Evolutionary conservation across 2,329 filamentous ascomycete species (phyloP), one percentile per base, ranked within the genome.

Genomic region (Sporothrix curviconia): DNA sequence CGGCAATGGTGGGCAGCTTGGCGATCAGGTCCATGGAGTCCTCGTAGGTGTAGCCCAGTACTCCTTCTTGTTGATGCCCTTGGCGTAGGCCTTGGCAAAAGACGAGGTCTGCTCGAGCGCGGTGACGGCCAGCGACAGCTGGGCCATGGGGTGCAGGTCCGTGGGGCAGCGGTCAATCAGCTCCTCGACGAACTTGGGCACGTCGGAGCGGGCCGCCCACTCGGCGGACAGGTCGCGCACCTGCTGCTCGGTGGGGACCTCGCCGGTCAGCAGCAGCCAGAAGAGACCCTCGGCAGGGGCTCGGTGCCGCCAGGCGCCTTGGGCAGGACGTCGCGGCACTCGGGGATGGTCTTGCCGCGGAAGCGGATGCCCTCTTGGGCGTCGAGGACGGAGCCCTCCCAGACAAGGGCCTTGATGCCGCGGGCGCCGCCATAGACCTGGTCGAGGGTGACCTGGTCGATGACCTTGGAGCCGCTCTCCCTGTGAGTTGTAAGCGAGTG

Each of bases 31-130:
- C 92, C 92, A 99, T 97, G 62, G 92, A 94, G 80, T 99, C 94
- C 85, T 99, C 94, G 71, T 95, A 99, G 68, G 92, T 96, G 84
- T 97, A 92, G 77, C 87, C 94, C 94, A 99, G 89, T 99, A 99
- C 69, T 97, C 91, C 77, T 92, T 90, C 89, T 99, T 99, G 86
- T 92, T 94, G 72, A 99, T 90, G 72, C 94, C 94, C 85, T 95
- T 95, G 71, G 92, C 92, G 74, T 99, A 99, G 69, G 94, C 94
- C 84, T 96, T 96, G 75, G 94, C 87, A 78, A 99, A 99, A 65
- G 89, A 85, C 63, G 94, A 97, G 75, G 95, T 92, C 78, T 96
- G 92, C 86, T 99, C 94, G 71, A 99, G 92, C 71, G 94, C 94
- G 67, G 89, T 96, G 69, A 99, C 91, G 70, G 94, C 94, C 70